Conservation (phyloP, 345 rosid species). For the Erucastrum elatum region DNA sequence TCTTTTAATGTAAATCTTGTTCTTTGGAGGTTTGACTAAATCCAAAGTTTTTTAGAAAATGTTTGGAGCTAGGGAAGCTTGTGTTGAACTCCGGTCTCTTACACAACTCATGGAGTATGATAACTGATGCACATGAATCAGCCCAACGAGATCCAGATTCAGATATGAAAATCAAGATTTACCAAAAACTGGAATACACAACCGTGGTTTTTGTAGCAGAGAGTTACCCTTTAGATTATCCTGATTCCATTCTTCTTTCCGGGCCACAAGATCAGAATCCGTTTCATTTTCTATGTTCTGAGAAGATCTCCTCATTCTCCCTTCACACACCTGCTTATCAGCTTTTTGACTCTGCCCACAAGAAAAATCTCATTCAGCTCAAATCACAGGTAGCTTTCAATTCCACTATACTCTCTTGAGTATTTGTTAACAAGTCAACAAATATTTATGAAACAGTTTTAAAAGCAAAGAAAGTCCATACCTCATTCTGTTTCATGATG, state of each 20-base stretch:
- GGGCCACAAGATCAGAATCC: conserved; percentile 6
- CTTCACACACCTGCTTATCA: conserved; percentile 40
- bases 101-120: conserved; percentile 38
- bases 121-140: conserved; percentile 26
- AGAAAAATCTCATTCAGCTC: conserved; percentile 35
- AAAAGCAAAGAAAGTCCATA: neutral
- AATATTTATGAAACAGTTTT: too few relatives aligned
- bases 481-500: too few relatives aligned
- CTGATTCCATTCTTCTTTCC: conserved; percentile 25
- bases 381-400: conserved; percentile 42
- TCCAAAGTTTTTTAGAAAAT: neutral
- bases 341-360: conserved; percentile 39
- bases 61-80: neutral
- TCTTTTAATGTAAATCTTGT: neutral
- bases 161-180: conserved; percentile 4
- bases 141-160: neutral
- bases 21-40: neutral
- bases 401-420: neutral
- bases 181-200: neutral
- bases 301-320: conserved; percentile 38
- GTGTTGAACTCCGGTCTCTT: conserved; percentile 41
- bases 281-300: conserved; percentile 48
- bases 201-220: conserved; percentile 21
- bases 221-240: too few relatives aligned
- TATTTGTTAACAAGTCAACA: neutral